These are phyloP conservation scores for Phlegmacium glaucopus DNA, from an alignment of 768 basidiomycete genomes.

Conservation along the genomic window DNA sequence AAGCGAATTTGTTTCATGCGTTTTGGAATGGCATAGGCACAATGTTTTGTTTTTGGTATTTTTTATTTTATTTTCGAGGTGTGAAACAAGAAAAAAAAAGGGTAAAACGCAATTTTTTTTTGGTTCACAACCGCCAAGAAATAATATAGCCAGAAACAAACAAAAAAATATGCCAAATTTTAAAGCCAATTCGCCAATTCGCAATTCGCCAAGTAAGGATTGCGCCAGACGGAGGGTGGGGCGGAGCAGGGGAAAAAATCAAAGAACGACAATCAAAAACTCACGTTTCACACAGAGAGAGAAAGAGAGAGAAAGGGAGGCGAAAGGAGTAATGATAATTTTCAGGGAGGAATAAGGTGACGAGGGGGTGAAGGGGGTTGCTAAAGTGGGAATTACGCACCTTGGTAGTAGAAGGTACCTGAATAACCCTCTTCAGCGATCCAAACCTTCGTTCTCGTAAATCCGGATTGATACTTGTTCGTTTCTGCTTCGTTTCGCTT, in stretches of 20 bases:
- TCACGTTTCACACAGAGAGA: conserved; percentile 9
- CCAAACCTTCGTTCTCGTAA: conserved; percentile 25
- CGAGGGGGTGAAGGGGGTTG: background rate
- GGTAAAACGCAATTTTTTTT: background rate
- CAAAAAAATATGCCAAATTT: background rate
- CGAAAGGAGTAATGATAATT: too few species aligned
- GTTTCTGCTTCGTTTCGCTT: conserved; percentile 1
- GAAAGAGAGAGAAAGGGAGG: background rate
- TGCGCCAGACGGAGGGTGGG: background rate
- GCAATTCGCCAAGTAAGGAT: background rate
- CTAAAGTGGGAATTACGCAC: conserved; percentile 14
- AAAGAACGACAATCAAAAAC: conserved; percentile 17
- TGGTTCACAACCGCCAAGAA: background rate
- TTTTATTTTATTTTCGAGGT: background rate
- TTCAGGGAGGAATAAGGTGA: too few species aligned
- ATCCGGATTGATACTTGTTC: conserved; percentile 15
- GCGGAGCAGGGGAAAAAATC: conserved; percentile 14
- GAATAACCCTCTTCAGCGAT: conserved; percentile 20
- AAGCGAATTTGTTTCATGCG: too few species aligned
- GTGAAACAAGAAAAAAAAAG: too few species aligned
- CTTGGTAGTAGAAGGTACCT: conserved; percentile 21
- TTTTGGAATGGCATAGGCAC: background rate
- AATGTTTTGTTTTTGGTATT: background rate
- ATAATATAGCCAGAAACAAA: background rate
- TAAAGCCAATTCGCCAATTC: background rate